phyloP scores from a whole-genome alignment of 345 rosid genomes.

The Ceriops decandra region DNA sequence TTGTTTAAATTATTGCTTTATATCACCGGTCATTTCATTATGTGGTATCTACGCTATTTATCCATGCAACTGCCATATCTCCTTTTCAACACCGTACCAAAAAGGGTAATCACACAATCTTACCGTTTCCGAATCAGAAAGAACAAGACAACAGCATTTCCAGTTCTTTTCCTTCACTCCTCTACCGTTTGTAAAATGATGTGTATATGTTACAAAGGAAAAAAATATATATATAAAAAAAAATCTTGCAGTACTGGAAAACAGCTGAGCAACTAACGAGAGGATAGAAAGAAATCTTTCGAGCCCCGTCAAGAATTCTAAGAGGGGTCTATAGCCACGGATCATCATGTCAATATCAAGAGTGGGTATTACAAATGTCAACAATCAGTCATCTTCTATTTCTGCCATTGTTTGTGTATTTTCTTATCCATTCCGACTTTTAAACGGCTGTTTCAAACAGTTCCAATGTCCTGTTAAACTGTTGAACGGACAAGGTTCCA shows the following conservation, averaged over 20 bases:
- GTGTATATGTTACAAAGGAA: neutral
- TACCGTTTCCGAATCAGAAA: no score
- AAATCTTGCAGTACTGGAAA: neutral
- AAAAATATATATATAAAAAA: neutral
- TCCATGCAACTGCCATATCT: no score
- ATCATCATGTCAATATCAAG: slow-evolving; percentile 2
- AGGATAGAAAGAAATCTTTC: neutral
- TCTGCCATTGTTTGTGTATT: neutral
- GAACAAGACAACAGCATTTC: no score
- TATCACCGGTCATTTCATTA: no score
- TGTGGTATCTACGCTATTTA: no score
- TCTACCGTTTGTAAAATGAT: neutral
- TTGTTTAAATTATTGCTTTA: no score
- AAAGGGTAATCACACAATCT: no score
- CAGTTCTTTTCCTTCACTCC: no score
- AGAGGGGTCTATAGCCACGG: slow-evolving; percentile 1
- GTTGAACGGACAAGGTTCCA: slow-evolving; percentile 7
- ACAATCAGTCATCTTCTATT: slow-evolving; percentile 5
- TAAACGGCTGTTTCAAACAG: neutral
- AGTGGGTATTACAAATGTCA: neutral
- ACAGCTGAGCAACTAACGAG: neutral
- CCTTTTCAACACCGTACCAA: no score
- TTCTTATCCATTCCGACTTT: neutral
- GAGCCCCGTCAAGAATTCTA: no score
- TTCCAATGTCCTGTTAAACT: slow-evolving; percentile 1